phyloP scores from a whole-genome alignment of 176 grass and related monocot species.

The barley (Hordeum vulgare) region MorexV3_pseudomolecules_assembly NC_058520.1:534020046-534020545 shows the following conservation, averaged over 20 bases:
- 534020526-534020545: slow-evolving; percentile 70
- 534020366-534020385: slow-evolving; percentile 39
- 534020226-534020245: slow-evolving; percentile 82
- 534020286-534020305: slow-evolving; percentile 94
- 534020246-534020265: slow-evolving; percentile 87
- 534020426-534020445: slow-evolving; percentile 2
- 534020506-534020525: slow-evolving; percentile 61
- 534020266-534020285: slow-evolving; percentile 93
- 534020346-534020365: slow-evolving; percentile 97
- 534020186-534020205: slow-evolving; percentile 82
- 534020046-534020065: background rate
- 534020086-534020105: background rate
- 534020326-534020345: slow-evolving; percentile 84
- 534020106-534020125: slow-evolving; percentile 21
- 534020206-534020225: slow-evolving; percentile 70
- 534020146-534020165: slow-evolving; percentile 55
- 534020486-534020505: slow-evolving; percentile 86
- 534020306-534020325: slow-evolving; percentile 64
- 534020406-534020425: slow-evolving; percentile 4
- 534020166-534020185: slow-evolving; percentile 77
- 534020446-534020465: slow-evolving; percentile 48
- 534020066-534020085: background rate
- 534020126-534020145: slow-evolving; percentile 56
- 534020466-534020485: slow-evolving; percentile 81
- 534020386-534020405: slow-evolving; percentile 3